Conservation (phyloP, 805 yeast species). For the Yamadazyma endophytica region DNA sequence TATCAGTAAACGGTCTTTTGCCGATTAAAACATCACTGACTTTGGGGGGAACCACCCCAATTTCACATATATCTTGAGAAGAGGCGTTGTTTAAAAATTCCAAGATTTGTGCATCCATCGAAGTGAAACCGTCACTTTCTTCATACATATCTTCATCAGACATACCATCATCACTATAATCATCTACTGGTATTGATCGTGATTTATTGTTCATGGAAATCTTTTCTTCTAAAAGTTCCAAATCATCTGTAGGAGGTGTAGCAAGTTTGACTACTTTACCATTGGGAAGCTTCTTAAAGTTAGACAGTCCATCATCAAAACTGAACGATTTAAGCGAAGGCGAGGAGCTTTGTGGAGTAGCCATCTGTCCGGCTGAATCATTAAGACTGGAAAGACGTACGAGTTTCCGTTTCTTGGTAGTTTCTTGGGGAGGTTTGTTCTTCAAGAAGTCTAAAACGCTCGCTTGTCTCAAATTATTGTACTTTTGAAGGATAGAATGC, state of each 20-base stretch:
- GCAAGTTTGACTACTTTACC: constrained; percentile 7
- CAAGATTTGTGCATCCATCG: constrained; percentile 63
- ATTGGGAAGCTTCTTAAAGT: constrained; percentile 6
- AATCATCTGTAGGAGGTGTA: constrained; percentile 21
- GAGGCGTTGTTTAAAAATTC: constrained; percentile 78
- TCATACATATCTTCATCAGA: constrained; percentile 43
- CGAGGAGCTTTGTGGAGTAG: not conserved
- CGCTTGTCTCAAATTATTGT: constrained; percentile 25
- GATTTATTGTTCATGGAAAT: constrained; percentile 22
- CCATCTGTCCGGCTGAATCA: constrained; percentile 5
- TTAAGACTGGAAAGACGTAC: constrained; percentile 28
- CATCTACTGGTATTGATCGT: constrained; percentile 21
- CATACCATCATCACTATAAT: constrained; percentile 44
- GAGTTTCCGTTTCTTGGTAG: constrained; percentile 29
- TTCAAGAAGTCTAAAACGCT: constrained; percentile 19
- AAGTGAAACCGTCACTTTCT: constrained; percentile 30
- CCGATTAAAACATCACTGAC: constrained; percentile 62
- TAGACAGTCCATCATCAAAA: constrained; percentile 5
- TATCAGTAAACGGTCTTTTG: constrained; percentile 63
- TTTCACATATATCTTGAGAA: constrained; percentile 71
- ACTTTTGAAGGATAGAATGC: constrained; percentile 40
- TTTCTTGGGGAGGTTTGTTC: constrained; percentile 2
- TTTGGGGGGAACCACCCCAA: constrained; percentile 64
- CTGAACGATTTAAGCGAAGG: constrained; percentile 9
- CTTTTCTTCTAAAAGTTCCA: constrained; percentile 36